These are phyloP conservation scores for Mangifera indica DNA, from an alignment of 345 rosid species.

Conservation along the genomic window DNA sequence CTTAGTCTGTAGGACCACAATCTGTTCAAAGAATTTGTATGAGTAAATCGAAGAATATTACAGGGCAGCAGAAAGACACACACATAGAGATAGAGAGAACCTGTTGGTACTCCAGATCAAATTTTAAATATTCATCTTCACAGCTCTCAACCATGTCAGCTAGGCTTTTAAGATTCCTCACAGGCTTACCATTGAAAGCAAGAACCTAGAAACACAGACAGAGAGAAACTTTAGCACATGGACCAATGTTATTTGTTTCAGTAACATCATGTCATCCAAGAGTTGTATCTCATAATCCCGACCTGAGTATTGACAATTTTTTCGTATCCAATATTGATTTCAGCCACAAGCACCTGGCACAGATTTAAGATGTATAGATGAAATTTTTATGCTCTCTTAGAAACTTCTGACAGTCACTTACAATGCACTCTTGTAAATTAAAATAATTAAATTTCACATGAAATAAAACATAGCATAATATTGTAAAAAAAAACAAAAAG, in stretches of 20 bases:
- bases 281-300: not conserved
- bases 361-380: not conserved
- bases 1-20: constrained; percentile 62
- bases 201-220: constrained; percentile 52
- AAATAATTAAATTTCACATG: not conserved
- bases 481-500: not conserved
- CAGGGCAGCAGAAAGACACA: not conserved
- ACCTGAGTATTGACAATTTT: constrained; percentile 95
- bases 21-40: constrained; percentile 35
- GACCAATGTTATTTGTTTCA: constrained; percentile 10
- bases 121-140: constrained; percentile 69
- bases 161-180: constrained; percentile 76
- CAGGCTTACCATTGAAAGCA: constrained; percentile 81
- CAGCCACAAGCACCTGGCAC: constrained; percentile 87
- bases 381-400: not conserved
- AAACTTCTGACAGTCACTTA: not conserved
- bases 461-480: not conserved
- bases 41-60: not conserved
- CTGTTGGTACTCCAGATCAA: constrained; percentile 87
- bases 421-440: not conserved
- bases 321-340: constrained; percentile 88
- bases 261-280: not conserved
- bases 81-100: constrained; percentile 28
- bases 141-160: constrained; percentile 85
- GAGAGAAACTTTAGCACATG: constrained; percentile 8